Evolutionary conservation across 768 basidiomycete genomes (phyloP).

Genomic region (Suillus cothurnatus): DNA sequence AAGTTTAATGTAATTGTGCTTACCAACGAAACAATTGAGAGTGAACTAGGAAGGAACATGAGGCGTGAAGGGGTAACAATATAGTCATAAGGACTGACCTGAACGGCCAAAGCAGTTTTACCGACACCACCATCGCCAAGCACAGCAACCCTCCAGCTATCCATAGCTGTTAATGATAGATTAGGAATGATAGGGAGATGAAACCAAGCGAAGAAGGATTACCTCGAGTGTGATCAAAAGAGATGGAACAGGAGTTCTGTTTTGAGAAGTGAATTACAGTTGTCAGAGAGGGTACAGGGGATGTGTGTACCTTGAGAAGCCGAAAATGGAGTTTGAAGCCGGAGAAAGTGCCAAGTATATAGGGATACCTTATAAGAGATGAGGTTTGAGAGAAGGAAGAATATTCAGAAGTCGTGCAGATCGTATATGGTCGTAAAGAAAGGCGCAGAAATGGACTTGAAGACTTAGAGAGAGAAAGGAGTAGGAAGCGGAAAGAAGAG

Average conservation of each 20-base stretch:
- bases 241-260: conserved; percentile 27
- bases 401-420: conserved; percentile 55
- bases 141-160: conserved; percentile 94
- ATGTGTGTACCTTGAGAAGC: conserved; percentile 11
- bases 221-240: conserved; percentile 28
- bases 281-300: background rate
- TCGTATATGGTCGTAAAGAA: conserved; percentile 69
- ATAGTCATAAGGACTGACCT: conserved; percentile 53
- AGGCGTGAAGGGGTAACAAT: conserved; percentile 14
- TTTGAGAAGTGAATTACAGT: conserved; percentile 15
- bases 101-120: conserved; percentile 94
- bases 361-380: conserved; percentile 29
- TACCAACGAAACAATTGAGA: conserved; percentile 94
- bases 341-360: conserved; percentile 32
- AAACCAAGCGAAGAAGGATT: conserved; percentile 20
- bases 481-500: conserved; percentile 26
- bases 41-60: conserved; percentile 66
- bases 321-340: conserved; percentile 24
- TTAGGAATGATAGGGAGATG: conserved; percentile 11
- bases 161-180: conserved; percentile 56
- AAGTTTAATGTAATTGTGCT: conserved; percentile 33
- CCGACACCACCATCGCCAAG: conserved; percentile 97
- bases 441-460: conserved; percentile 30
- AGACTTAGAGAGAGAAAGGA: conserved; percentile 28
- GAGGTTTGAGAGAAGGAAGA: conserved; percentile 37